Evolutionary conservation across 306 rosid genomes (phyloP).

Genomic region (Crotalaria pallida): DNA sequence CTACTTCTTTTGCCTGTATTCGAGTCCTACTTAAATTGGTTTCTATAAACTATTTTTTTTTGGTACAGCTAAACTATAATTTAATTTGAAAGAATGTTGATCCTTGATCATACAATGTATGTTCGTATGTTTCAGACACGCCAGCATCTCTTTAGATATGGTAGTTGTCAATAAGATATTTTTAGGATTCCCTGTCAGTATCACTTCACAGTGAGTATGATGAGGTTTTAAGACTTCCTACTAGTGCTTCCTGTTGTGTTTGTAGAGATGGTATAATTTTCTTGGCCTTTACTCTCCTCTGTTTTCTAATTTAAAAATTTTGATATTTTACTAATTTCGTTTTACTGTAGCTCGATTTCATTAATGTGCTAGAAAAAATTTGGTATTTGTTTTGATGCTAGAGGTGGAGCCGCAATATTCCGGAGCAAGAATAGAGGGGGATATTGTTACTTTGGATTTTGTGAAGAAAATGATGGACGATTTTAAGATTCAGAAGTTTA

Average conservation of each 20-base stretch:
- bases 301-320: background rate
- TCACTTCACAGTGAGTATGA: background rate
- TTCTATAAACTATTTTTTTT: too few relatives aligned
- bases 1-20: background rate
- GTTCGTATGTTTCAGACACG: background rate
- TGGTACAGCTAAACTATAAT: too few relatives aligned
- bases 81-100: background rate
- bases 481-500: conserved; percentile 81
- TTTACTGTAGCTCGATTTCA: background rate
- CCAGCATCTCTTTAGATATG: background rate
- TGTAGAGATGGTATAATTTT: background rate
- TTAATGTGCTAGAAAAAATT: conserved; percentile 22
- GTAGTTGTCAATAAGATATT: background rate
- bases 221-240: background rate
- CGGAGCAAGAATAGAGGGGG: conserved; percentile 95
- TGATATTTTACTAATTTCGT: background rate
- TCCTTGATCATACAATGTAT: background rate
- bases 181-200: background rate
- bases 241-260: background rate
- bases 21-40: background rate
- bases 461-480: conserved; percentile 96
- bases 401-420: conserved; percentile 92
- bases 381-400: conserved; percentile 38
- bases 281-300: background rate
- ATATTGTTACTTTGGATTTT: conserved; percentile 81